These are phyloP conservation scores for Spathaspora hagerdaliae DNA, from an alignment of 805 yeast species.

Conservation along the genomic window DNA sequence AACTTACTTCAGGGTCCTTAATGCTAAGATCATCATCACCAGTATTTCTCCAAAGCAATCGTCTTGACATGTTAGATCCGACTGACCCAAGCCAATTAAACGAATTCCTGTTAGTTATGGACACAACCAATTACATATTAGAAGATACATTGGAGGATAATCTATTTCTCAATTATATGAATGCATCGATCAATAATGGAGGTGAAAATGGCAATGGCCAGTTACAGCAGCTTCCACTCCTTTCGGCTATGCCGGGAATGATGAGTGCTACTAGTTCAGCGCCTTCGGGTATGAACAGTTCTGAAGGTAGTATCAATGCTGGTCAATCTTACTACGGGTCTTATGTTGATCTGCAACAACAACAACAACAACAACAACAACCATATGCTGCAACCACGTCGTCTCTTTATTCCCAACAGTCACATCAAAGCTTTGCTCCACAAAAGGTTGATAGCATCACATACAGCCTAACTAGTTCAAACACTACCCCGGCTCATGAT, in stretches of 20 bases:
- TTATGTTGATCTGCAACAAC: constrained; percentile 1
- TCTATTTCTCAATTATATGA: neutral
- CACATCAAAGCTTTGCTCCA: neutral
- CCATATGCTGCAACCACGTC: constrained; percentile 4
- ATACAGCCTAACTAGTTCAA: neutral
- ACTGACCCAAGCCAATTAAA: constrained; percentile 10
- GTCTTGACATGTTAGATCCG: constrained; percentile 16
- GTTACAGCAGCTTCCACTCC: neutral
- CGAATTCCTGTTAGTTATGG: constrained; percentile 9
- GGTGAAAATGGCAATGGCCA: neutral
- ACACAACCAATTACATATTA: neutral
- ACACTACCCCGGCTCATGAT: neutral
- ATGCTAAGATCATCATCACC: constrained; percentile 11
- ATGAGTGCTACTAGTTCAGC: neutral
- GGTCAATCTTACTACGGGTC: constrained; percentile 5
- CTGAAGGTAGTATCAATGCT: constrained; percentile 3
- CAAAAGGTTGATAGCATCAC: neutral
- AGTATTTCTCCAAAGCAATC: constrained; percentile 6
- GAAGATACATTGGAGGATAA: neutral
- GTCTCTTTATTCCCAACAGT: constrained; percentile 3
- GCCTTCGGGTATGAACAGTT: neutral
- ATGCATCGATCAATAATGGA: neutral
- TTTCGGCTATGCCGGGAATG: neutral
- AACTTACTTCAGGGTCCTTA: neutral
- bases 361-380: constrained; percentile 4